Percentiles rank a stretch among this genome's conserved stretches.
phyloP scores from a whole-genome alignment of 108 stramenopile species.

The Conticribra weissflogii region DNA sequence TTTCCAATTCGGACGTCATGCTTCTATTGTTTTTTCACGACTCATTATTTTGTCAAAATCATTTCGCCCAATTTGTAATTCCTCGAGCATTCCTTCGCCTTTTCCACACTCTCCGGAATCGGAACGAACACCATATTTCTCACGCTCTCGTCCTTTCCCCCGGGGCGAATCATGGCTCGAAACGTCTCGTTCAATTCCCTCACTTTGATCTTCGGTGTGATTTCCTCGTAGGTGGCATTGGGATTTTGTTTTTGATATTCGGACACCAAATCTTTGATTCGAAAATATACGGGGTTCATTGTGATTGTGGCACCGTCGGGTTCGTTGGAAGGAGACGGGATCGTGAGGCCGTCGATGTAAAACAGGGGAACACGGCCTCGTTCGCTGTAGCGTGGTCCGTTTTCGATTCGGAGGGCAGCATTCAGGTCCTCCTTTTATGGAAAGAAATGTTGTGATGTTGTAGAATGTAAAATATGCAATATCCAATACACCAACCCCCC shows the following conservation, averaged over 20 bases:
- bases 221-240: background rate
- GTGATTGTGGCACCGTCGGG: background rate
- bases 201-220: slow-evolving; percentile 55
- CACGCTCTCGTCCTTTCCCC: slow-evolving; percentile 60
- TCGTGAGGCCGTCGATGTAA: slow-evolving; percentile 69
- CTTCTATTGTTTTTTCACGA: too few species aligned
- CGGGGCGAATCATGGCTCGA: slow-evolving; percentile 61
- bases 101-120: slow-evolving; percentile 61
- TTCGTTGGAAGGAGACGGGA: slow-evolving; percentile 21
- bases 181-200: slow-evolving; percentile 75
- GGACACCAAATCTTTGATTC: slow-evolving; percentile 57
- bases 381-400: slow-evolving; percentile 51
- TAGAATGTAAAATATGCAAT: too few species aligned
- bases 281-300: slow-evolving; percentile 69
- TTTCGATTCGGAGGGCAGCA: slow-evolving; percentile 66
- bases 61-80: slow-evolving; percentile 49
- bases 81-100: slow-evolving; percentile 50
- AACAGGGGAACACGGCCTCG: slow-evolving; percentile 79
- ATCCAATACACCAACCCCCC: too few species aligned
- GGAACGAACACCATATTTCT: slow-evolving; percentile 60
- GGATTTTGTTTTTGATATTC: slow-evolving; percentile 58
- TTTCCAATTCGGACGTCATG: too few species aligned
- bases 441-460: background rate
- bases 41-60: slow-evolving; percentile 43
- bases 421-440: slow-evolving; percentile 50